Conservation (phyloP, 306 rosid species). For the Acacia confusa region DNA sequence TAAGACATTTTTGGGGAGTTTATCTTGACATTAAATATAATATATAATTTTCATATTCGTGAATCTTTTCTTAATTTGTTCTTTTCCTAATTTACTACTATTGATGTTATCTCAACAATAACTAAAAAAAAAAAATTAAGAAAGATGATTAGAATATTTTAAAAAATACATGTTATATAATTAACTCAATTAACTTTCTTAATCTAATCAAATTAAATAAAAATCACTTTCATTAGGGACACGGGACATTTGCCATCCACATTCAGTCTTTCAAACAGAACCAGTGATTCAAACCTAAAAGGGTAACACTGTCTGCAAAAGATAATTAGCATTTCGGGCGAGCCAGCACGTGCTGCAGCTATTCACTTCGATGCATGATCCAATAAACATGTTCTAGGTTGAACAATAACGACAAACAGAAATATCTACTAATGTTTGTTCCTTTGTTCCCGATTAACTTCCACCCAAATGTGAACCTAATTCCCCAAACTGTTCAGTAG, state of each 20-base stretch:
- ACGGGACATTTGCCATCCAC: not conserved
- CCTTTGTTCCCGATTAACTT: conserved; percentile 47
- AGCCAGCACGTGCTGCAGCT: conserved; percentile 25
- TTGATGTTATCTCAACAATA: too few species aligned
- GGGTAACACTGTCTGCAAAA: not conserved
- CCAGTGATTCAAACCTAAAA: not conserved
- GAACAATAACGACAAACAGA: not conserved
- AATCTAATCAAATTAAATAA: too few species aligned
- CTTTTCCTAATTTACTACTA: too few species aligned
- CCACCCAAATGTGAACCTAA: conserved; percentile 97
- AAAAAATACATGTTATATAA: too few species aligned
- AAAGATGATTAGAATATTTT: too few species aligned
- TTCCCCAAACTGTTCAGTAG: conserved; percentile 96
- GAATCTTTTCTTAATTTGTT: too few species aligned
- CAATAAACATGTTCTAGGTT: conserved; percentile 33
- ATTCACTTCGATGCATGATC: conserved; percentile 27
- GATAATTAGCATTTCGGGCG: conserved; percentile 27
- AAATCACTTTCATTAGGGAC: too few species aligned
- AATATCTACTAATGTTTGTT: not conserved
- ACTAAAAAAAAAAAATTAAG: too few species aligned
- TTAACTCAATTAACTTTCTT: too few species aligned
- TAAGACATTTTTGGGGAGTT: too few species aligned
- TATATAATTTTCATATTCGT: too few species aligned
- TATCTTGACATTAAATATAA: too few species aligned
- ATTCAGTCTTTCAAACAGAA: not conserved